These are phyloP conservation scores for Colletotrichum euphorbiae DNA, from an alignment of 2,329 filamentous ascomycete species.

Conservation along the genomic window DNA sequence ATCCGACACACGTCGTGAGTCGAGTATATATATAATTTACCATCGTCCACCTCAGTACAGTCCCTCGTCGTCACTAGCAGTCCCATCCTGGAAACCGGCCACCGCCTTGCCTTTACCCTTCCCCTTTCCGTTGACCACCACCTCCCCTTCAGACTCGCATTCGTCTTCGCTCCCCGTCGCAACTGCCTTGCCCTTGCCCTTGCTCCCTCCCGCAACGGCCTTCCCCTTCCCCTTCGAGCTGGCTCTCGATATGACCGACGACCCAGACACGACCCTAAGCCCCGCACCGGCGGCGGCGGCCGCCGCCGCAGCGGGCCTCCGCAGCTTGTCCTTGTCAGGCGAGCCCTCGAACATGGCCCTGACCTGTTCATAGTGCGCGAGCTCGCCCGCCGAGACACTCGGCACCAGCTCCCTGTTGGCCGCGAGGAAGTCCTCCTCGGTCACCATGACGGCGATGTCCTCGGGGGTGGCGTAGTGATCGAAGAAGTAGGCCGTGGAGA, in stretches of 20 bases:
- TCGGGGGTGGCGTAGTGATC: conserved; percentile 87
- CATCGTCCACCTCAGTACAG: conserved; percentile 58
- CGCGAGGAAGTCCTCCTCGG: conserved; percentile 85
- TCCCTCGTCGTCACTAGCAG: conserved; percentile 67
- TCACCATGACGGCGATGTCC: conserved; percentile 89
- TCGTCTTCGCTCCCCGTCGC: conserved; percentile 49
- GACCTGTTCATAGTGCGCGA: conserved; percentile 90
- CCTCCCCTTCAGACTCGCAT: conserved; percentile 48
- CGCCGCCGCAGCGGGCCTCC: conserved; percentile 26
- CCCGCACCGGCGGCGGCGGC: too few relatives aligned
- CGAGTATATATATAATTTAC: not conserved
- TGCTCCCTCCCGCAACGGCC: conserved; percentile 48
- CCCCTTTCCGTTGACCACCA: conserved; percentile 45
- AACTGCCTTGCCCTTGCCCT: conserved; percentile 53
- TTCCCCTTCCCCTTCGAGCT: conserved; percentile 52
- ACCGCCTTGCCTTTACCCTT: conserved; percentile 70
- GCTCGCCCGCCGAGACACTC: conserved; percentile 90
- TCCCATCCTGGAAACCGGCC: conserved; percentile 63
- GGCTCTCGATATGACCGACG: conserved; percentile 44
- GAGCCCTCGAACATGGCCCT: conserved; percentile 83
- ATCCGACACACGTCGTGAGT: too few relatives aligned
- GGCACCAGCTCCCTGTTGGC: conserved; percentile 91
- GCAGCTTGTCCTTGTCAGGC: conserved; percentile 55
- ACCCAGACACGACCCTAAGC: conserved; percentile 44
- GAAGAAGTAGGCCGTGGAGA: conserved; percentile 94